These are phyloP conservation scores for Diaporthe sp. DNA, from an alignment of 2,329 filamentous ascomycete genomes.

Conservation along the genomic window DNA sequence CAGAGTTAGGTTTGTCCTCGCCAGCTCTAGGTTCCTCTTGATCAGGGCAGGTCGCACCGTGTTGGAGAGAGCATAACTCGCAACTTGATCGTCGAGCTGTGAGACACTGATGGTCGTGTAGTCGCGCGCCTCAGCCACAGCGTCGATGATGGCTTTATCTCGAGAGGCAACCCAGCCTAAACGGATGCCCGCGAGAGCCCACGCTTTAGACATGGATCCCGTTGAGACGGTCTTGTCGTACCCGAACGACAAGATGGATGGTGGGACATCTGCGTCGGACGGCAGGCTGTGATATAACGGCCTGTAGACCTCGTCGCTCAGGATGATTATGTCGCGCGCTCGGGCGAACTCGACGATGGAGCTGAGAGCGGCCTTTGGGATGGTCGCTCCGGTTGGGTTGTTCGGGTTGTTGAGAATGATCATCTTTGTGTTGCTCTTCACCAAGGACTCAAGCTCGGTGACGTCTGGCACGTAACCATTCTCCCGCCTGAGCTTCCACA, in stretches of 20 bases:
- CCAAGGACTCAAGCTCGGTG: conserved; percentile 73
- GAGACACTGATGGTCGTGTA: conserved; percentile 91
- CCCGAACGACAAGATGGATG: conserved; percentile 78
- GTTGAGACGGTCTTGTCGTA: conserved; percentile 81
- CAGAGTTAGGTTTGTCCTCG: conserved; percentile 75
- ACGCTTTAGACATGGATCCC: conserved; percentile 88
- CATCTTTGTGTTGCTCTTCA: conserved; percentile 78
- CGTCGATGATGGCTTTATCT: conserved; percentile 71
- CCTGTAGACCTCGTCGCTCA: conserved; percentile 87
- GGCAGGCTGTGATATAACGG: conserved; percentile 81
- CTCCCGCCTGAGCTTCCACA: conserved; percentile 79
- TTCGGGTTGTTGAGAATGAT: conserved; percentile 79
- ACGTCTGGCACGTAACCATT: conserved; percentile 78
- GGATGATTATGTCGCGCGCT: conserved; percentile 73
- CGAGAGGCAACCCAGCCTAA: conserved; percentile 86
- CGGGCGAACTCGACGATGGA: conserved; percentile 74
- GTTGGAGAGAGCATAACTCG: conserved; percentile 77
- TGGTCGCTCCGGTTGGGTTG: conserved; percentile 83
- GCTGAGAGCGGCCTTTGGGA: conserved; percentile 72
- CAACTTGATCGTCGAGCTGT: conserved; percentile 84
- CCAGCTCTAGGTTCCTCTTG: conserved; percentile 73
- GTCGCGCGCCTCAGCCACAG: conserved; percentile 75
- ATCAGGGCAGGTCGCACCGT: conserved; percentile 53
- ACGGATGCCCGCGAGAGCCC: conserved; percentile 84
- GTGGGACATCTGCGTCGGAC: conserved; percentile 66